Evolutionary conservation across 2,329 filamentous ascomycete genomes (phyloP).

Genomic region (Phialophora expanda): DNA sequence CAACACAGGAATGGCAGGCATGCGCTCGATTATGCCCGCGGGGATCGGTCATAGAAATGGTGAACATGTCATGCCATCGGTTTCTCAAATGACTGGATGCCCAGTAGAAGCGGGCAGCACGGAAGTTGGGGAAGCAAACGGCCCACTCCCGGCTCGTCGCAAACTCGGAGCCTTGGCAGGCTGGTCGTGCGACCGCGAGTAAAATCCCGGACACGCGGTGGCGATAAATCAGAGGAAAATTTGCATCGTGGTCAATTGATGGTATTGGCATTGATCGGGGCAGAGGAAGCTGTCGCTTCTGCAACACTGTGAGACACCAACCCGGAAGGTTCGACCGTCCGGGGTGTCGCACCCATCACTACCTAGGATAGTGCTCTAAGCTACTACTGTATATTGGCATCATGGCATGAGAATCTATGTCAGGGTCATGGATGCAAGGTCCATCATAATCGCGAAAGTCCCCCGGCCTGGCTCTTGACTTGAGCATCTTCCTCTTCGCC

Average conservation of each 20-base stretch:
- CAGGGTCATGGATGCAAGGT: neutral
- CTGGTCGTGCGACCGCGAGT: neutral
- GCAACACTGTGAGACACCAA: neutral
- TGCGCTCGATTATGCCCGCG: constrained; percentile 28
- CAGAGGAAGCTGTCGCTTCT: neutral
- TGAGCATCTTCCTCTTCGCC: neutral
- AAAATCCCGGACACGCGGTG: neutral
- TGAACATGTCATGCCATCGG: constrained; percentile 9
- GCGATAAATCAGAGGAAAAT: neutral
- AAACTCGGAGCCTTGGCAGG: constrained; percentile 5
- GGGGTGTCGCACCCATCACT: neutral
- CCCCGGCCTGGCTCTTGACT: neutral
- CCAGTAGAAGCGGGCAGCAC: constrained; percentile 2
- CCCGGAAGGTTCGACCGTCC: neutral
- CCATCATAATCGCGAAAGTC: neutral
- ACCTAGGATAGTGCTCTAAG: neutral
- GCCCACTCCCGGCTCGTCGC: neutral
- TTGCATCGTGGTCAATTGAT: neutral
- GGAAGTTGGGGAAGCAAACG: constrained; percentile 9
- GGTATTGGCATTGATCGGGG: neutral
- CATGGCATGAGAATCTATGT: neutral
- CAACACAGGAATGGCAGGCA: constrained; percentile 37
- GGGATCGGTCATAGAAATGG: constrained; percentile 4
- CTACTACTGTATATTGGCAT: neutral
- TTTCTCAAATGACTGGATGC: constrained; percentile 6